These are phyloP conservation scores for Hansenula sp. DNA, from an alignment of 1,139 yeast genomes.

Conservation along the genomic window DNA sequence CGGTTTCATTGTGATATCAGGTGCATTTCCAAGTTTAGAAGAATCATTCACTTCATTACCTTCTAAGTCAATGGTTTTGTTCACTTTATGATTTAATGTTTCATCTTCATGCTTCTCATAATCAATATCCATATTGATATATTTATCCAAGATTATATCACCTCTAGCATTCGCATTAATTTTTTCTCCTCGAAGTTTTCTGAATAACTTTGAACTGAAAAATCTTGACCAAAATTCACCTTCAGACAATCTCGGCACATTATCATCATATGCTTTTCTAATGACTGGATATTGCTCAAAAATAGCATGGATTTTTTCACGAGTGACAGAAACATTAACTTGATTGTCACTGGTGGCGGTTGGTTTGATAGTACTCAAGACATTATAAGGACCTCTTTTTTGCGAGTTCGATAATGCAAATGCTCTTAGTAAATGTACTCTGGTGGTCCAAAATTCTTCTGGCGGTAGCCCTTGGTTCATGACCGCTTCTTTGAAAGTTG, in stretches of 20 bases:
- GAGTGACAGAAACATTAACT: conserved; percentile 85
- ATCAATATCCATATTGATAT: conserved; percentile 59
- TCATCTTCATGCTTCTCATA: conserved; percentile 35
- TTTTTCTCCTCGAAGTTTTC: conserved; percentile 87
- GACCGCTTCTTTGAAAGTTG: conserved; percentile 83
- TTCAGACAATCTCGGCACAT: conserved; percentile 84
- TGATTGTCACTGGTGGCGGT: conserved; percentile 87
- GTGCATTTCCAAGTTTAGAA: conserved; percentile 69
- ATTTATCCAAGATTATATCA: conserved; percentile 81
- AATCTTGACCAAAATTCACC: conserved; percentile 98
- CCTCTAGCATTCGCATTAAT: conserved; percentile 73
- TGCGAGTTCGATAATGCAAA: conserved; percentile 83
- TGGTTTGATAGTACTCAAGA: conserved; percentile 87
- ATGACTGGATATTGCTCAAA: conserved; percentile 92
- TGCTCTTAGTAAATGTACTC: conserved; percentile 76
- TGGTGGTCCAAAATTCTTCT: conserved; percentile 81
- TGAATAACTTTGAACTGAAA: conserved; percentile 81
- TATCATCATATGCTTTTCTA: conserved; percentile 82
- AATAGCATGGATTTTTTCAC: conserved; percentile 86
- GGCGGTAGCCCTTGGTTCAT: conserved; percentile 75
- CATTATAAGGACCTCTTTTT: conserved; percentile 90
- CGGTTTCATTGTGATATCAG: conserved; percentile 86
- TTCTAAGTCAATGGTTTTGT: conserved; percentile 63
- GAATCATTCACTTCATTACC: conserved; percentile 85
- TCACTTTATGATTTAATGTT: conserved; percentile 37